Evolutionary conservation across 2,329 filamentous ascomycete species (phyloP).

Genomic region (Calonectria honghensis): DNA sequence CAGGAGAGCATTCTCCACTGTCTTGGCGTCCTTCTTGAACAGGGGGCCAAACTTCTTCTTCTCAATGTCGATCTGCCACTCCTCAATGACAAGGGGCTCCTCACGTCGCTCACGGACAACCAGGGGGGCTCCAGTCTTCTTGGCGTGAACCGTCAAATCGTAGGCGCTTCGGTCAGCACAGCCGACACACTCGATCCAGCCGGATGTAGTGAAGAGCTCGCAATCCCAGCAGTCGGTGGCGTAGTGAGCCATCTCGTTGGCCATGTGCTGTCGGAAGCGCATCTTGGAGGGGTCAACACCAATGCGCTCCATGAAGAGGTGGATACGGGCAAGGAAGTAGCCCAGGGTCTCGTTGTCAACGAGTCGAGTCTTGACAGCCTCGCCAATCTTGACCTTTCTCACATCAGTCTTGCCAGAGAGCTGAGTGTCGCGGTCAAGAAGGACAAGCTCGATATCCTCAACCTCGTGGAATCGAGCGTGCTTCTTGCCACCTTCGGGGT

Average conservation of each 20-base stretch:
- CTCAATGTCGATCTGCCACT: constrained; percentile 91
- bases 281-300: constrained; percentile 92
- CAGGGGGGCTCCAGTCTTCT: constrained; percentile 91
- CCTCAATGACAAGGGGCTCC: constrained; percentile 86
- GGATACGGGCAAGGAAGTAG: constrained; percentile 96
- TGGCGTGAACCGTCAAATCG: constrained; percentile 92
- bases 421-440: constrained; percentile 91
- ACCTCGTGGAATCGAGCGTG: constrained; percentile 92
- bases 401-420: constrained; percentile 88
- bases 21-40: constrained; percentile 96
- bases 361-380: constrained; percentile 87
- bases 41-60: constrained; percentile 97
- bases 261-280: constrained; percentile 98
- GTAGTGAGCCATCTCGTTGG: constrained; percentile 87
- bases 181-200: constrained; percentile 99
- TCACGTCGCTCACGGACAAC: constrained; percentile 88
- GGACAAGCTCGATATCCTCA: constrained; percentile 86
- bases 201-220: constrained; percentile 91
- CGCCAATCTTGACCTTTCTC: constrained; percentile 84
- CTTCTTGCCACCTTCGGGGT: constrained; percentile 95
- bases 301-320: constrained; percentile 91
- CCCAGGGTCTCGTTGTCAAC: constrained; percentile 99
- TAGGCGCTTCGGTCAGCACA: constrained; percentile 97
- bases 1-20: constrained; percentile 86
- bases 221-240: constrained; percentile 99